Evolutionary conservation across 805 yeast species (phyloP).

Genomic region (Pichia membranifaciens): DNA sequence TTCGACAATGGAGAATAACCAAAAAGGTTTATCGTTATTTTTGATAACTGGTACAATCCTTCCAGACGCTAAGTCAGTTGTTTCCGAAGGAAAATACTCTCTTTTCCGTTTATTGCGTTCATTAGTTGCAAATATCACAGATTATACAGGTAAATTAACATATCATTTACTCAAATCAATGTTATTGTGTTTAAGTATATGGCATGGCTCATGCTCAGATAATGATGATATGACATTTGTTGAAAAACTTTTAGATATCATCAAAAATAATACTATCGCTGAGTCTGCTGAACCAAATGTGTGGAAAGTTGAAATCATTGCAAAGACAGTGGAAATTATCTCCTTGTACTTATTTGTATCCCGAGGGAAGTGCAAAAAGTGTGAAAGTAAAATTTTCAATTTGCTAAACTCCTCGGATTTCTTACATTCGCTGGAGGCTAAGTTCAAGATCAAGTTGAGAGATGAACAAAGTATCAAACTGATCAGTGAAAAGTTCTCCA

Average conservation of each 20-base stretch:
- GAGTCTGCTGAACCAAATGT: constrained; percentile 24
- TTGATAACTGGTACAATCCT: constrained; percentile 57
- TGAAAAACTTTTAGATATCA: constrained; percentile 31
- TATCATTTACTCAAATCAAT: constrained; percentile 67
- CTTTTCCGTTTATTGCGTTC: constrained; percentile 51
- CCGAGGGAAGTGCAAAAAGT: constrained; percentile 36
- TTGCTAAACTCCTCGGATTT: constrained; percentile 21
- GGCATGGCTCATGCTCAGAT: constrained; percentile 59
- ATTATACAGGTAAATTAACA: constrained; percentile 57
- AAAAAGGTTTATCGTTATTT: constrained; percentile 70
- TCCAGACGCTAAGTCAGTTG: constrained; percentile 10
- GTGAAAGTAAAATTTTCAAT: constrained; percentile 35
- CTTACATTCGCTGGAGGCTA: constrained; percentile 35
- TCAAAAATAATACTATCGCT: constrained; percentile 22
- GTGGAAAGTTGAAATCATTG: constrained; percentile 52
- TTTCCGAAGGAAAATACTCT: constrained; percentile 30
- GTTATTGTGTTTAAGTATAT: constrained; percentile 67
- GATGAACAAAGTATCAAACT: constrained; percentile 23
- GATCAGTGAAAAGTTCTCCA: constrained; percentile 41
- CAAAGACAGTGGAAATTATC: constrained; percentile 69
- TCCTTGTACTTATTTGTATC: constrained; percentile 61
- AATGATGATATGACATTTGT: constrained; percentile 43
- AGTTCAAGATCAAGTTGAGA: constrained; percentile 30
- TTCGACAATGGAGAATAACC: constrained; percentile 62
- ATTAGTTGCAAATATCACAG: constrained; percentile 45